Conservation (phyloP, 2,329 filamentous ascomycete species). For the Neurospora sp. region DNA sequence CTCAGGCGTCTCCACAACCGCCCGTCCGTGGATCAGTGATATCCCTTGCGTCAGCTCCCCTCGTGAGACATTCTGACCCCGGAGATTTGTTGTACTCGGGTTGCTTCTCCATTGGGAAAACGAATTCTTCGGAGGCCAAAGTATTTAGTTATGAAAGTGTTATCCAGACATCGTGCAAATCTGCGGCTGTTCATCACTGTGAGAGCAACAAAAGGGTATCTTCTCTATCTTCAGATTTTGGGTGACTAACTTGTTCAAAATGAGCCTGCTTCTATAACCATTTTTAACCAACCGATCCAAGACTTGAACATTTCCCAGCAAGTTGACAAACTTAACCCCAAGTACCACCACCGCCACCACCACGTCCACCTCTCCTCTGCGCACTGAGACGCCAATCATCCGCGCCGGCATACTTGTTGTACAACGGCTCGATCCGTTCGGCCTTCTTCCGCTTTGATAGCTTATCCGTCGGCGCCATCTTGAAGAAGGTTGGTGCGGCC, state of each 20-base stretch:
- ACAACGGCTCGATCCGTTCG: constrained; percentile 88
- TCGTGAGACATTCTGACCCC: background rate
- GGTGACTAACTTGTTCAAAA: background rate
- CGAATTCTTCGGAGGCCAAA: background rate
- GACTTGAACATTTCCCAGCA: background rate
- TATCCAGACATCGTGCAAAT: background rate
- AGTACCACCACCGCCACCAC: constrained; percentile 77
- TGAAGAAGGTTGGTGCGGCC: constrained; percentile 98
- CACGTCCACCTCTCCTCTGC: constrained; percentile 73
- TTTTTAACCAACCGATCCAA: background rate
- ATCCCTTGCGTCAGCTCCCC: background rate
- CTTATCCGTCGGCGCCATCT: constrained; percentile 79
- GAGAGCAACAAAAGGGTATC: background rate
- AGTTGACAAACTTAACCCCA: constrained; percentile 55
- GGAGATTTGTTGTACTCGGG: background rate
- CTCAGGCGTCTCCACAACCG: background rate
- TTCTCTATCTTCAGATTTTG: background rate
- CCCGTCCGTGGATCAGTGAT: background rate
- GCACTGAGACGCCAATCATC: constrained; percentile 93
- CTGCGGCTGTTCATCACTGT: background rate
- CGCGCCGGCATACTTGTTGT: constrained; percentile 84
- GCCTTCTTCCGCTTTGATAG: constrained; percentile 87
- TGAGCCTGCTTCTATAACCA: background rate
- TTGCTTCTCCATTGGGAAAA: background rate
- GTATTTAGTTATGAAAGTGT: background rate